These are phyloP conservation scores for Volvariella volvacea DNA, from an alignment of 1,284 basidiomycete genomes.

Conservation along the genomic window DNA sequence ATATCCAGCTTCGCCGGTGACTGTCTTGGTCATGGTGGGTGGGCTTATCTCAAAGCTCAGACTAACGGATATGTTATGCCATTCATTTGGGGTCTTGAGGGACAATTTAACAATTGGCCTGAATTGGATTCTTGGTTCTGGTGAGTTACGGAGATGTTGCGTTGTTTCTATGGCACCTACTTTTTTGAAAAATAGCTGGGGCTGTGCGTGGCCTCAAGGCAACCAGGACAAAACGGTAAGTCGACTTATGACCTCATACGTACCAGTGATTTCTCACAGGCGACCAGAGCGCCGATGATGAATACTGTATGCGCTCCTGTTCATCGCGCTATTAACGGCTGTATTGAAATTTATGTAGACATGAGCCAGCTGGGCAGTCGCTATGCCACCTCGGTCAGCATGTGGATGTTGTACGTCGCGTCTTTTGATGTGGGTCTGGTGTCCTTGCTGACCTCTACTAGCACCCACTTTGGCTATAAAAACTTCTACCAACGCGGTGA, in stretches of 20 bases:
- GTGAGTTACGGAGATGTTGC: constrained; percentile 20
- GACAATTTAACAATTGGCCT: constrained; percentile 25
- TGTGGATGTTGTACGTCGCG: constrained; percentile 33
- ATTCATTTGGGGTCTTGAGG: constrained; percentile 34
- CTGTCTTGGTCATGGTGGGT: constrained; percentile 32
- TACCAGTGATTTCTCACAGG: not conserved
- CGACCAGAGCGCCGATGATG: constrained; percentile 26
- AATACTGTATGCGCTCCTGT: constrained; percentile 23
- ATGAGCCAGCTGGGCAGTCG: constrained; percentile 28
- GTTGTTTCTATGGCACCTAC: not conserved
- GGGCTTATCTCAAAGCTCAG: constrained; percentile 28
- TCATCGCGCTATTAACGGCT: not conserved
- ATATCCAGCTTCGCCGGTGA: constrained; percentile 34
- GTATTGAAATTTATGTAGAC: constrained; percentile 20
- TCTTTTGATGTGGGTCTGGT: not conserved
- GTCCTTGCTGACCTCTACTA: constrained; percentile 11
- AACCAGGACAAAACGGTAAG: constrained; percentile 30
- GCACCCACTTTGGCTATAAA: constrained; percentile 33
- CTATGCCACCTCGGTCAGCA: constrained; percentile 35
- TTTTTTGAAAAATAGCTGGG: constrained; percentile 27
- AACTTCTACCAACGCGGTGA: constrained; percentile 34
- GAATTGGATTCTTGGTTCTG: constrained; percentile 39
- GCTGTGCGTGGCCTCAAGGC: constrained; percentile 39
- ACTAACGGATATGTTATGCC: constrained; percentile 39
- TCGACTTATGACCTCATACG: not conserved